A percentile compares a stretch with the other conserved stretches of the same genome.
Evolutionary conservation across 2,329 filamentous ascomycete genomes (phyloP).

Genomic region (Alternaria ethzedia): DNA sequence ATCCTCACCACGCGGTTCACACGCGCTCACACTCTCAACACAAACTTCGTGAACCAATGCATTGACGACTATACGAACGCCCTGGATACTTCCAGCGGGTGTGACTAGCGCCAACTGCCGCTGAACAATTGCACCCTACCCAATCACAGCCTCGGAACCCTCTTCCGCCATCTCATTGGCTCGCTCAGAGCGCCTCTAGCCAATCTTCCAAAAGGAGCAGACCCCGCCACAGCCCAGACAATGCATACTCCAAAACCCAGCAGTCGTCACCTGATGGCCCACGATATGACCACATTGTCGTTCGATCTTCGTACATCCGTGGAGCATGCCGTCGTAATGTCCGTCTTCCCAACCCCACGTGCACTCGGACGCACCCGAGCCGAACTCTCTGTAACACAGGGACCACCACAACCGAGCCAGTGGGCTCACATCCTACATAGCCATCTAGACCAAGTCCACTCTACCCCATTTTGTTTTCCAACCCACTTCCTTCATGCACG

Average conservation of each 20-base stretch:
- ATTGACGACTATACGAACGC: conserved; percentile 21
- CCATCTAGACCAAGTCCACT: conserved; percentile 3
- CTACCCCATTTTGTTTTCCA: conserved; percentile 18
- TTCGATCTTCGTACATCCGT: not conserved
- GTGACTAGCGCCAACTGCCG: conserved; percentile 22
- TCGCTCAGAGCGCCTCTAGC: conserved; percentile 30
- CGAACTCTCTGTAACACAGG: conserved; percentile 29
- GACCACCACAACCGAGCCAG: conserved; percentile 15
- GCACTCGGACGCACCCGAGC: conserved; percentile 25
- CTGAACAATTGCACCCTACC: conserved; percentile 18
- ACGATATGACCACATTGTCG: not conserved
- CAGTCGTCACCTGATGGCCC: not conserved
- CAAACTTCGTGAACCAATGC: conserved; percentile 25
- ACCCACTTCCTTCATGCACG: conserved; percentile 14
- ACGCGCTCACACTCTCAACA: conserved; percentile 6
- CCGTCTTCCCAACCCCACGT: conserved; percentile 17
- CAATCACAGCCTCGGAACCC: conserved; percentile 31
- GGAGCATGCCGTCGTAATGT: conserved; percentile 11
- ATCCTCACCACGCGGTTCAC: not conserved
- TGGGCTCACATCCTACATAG: conserved; percentile 13
- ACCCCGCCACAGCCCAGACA: conserved; percentile 14
- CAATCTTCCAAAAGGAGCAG: conserved; percentile 24
- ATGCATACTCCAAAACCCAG: not conserved
- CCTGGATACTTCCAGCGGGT: conserved; percentile 11
- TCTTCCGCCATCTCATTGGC: conserved; percentile 34